Evolutionary conservation across 208 protist species (phyloP), one percentile per base, ranked within the genome.

Genomic region (Leishmania braziliensis): DNA sequence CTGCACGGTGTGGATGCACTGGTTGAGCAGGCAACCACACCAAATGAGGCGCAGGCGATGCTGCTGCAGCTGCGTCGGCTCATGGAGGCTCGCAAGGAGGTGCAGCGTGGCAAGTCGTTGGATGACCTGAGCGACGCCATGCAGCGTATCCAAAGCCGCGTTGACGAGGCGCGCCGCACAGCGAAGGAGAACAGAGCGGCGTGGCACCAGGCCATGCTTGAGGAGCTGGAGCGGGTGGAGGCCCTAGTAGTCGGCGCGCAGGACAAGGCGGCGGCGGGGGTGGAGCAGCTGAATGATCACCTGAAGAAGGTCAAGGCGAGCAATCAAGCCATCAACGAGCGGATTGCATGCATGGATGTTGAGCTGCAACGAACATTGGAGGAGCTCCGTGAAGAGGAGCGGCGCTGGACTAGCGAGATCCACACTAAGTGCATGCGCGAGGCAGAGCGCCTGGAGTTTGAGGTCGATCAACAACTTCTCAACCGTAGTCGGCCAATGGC

Each of bases 301-400:
- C 83, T 97, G 69, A 89, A 90, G 54, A 84, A 88, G 54, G 81
- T 96, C 46, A 93, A 92, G 80, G 66, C 54, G 60, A 91, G 84
- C 73, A 94, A 97, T 81, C 85, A 89, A 54, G 92, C 92, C 23
- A 87, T 96, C 54, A 91, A 95, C 65, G 92, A 96, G 58, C 91
- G 90, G 36, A 88, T 97, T n/a, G 91, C 87, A 23, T 95, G 89
- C 80, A 87, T 96, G 77, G 90, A 94, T 50, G 88, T 96, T 66
- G 85, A 88, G 62, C 78, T 96, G 46, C 91, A 95, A 78, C 93
- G 92, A 58, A 87, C 91, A 18, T 74, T 96, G 68, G 92, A 95
- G 75, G 88, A 93, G 68, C 91, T 90, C 50, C 83, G 93, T 26
- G 86, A 86, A 33, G 80, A 80, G 62, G 95, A 95, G 75, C 77